Base-by-base conservation (phyloP, 768 basidiomycete genomes). In the Rickenella mellea region DNA sequence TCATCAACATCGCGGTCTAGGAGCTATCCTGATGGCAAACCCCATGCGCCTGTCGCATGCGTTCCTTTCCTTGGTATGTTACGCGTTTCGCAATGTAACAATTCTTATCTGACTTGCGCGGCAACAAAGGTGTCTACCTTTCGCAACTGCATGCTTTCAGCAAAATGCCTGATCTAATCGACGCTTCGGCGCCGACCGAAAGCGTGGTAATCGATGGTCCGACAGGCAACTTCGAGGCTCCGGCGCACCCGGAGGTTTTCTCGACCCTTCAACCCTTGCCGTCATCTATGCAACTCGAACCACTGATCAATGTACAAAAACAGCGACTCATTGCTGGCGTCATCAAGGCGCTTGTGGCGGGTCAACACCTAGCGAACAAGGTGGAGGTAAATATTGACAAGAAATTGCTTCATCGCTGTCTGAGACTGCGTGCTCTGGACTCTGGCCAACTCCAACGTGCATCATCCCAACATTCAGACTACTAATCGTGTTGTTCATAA, bases 221-320 rank as follows among this genome's bases (percentile, higher is more conserved):
- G 15, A 76, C 77, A 6, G 71, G 73, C 32, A 74, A 72, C 49
- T 79, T 88, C 44, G 76, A 81, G 47, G 60, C 80, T 6, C 83
- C 78, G 1, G 72, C 79, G 24, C 79, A 81, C 48, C 84, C 87
- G 0, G 84, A 88, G 46, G 83, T 89, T 21, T 91, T 91, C 58
- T 68, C 77, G 1, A 68, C 78, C 10, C 70, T 91, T 5, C 70
- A 78, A 3, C 73, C 80, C 6, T 73, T 90, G 4, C 88, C 87
- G 0, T 55, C 76, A 1, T 73, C 74, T n/a, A 85, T 89, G 68
- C 76, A 80, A 47, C 72, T 91, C 22, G 86, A 90, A 52, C 86
- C 88, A 3, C 61, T 91, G 44, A 86, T 91, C 63, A 91, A 89
- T 55, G 81, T 91, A 5, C 85, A 90, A 60, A 90, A 91, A 60